Evolutionary conservation across 345 rosid genomes (phyloP), one percentile per base, ranked within the genome.

Genomic region (Boechera stricta): DNA sequence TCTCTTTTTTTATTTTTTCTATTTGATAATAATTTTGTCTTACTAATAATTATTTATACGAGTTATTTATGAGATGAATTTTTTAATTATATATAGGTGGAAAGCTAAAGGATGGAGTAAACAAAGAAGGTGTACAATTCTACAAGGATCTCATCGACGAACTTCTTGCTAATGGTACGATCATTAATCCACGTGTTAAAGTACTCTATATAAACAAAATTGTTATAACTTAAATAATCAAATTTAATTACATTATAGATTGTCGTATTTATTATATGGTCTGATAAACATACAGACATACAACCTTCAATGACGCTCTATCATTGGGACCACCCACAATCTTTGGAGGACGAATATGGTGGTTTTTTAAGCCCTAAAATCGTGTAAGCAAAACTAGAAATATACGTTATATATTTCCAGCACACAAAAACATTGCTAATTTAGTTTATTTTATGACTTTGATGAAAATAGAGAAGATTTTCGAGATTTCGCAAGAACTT

Each of bases 281-380:
- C 5, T 28, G 3, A 52, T 31, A 8, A 44, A 13, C 21, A 41
- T 74, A 55, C 77, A 85, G 87, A 63, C 28, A 77, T 85, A 36
- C 77, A 85, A 45, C 87, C 86, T 55, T 82, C 85, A 16, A 70
- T 82, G 55, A 85, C 90, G 1, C 73, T 85, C 12, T 87, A 82
- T 39, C 91, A 87, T 2, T 85, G 86, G 87, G 89, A 87, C 56
- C 84, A 81, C 35, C 91, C 87, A 59, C 87, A 77, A 55, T 52
- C 82, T 53, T 41, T 87, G 66, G 86, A 84, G 67, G 87, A 85
- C 2, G 86, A 85, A 4, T 84, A 82, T 61, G 84, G 79, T 33
- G 91, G 91, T 35, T 84, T 85, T 52, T 68, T 84, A 53, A 85
- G 83, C 47, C 70, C 82, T 38, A 54, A 52, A 5, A 75, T 87